Evolutionary conservation across 768 basidiomycete genomes (phyloP).

Genomic region (Agrocybe pediades): DNA sequence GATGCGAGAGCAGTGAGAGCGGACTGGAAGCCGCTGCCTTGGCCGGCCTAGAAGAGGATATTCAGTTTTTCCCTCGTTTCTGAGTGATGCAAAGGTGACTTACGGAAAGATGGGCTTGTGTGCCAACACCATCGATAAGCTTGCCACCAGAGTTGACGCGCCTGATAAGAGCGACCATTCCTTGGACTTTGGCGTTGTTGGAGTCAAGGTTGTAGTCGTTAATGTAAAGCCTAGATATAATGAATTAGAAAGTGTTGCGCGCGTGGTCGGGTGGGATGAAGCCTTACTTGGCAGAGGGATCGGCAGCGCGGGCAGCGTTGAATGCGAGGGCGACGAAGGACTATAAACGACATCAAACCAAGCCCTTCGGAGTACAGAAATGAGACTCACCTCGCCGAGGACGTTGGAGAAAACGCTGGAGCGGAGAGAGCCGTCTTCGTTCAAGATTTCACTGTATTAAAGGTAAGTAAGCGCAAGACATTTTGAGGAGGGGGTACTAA

Average conservation of each 20-base stretch:
- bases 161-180: constrained; percentile 43
- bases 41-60: constrained; percentile 30
- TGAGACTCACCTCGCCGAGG: constrained; percentile 39
- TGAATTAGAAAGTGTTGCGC: not conserved
- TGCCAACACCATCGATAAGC: constrained; percentile 51
- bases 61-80: too few relatives aligned
- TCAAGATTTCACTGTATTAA: constrained; percentile 44
- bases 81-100: constrained; percentile 2
- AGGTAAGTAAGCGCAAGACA: constrained; percentile 17
- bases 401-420: constrained; percentile 50
- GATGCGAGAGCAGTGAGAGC: constrained; percentile 47
- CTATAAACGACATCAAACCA: constrained; percentile 13
- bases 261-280: not conserved
- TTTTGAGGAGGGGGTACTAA: constrained; percentile 18
- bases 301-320: constrained; percentile 48
- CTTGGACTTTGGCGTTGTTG: constrained; percentile 45
- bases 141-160: constrained; percentile 38
- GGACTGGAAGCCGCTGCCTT: constrained; percentile 40
- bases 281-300: constrained; percentile 46
- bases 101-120: constrained; percentile 44
- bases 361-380: not conserved
- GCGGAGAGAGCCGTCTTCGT: constrained; percentile 50
- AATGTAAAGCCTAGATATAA: constrained; percentile 32
- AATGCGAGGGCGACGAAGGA: constrained; percentile 54
- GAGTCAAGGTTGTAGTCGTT: constrained; percentile 54